Conservation (phyloP, 2,329 filamentous ascomycete genomes). For the Fonsecaea monophora region DNA sequence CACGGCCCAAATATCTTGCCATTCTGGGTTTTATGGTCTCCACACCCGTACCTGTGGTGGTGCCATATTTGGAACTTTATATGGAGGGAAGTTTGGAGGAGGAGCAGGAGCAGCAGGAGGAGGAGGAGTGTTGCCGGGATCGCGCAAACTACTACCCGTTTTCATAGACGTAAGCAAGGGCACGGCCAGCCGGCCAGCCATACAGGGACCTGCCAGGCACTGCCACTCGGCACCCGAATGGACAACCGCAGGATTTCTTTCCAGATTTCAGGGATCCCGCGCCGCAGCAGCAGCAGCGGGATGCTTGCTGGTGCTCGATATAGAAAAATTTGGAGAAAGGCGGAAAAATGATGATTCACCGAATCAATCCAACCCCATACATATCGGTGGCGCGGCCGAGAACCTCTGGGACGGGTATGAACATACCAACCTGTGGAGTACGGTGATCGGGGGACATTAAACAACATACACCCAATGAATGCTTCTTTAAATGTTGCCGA, state of each 20-base stretch:
- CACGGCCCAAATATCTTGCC: not conserved
- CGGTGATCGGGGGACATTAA: no score
- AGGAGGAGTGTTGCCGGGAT: not conserved
- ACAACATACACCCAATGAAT: no score
- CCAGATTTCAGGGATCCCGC: not conserved
- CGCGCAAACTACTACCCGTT: no score
- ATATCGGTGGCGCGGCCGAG: no score
- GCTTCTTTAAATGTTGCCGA: no score
- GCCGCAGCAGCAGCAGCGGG: not conserved
- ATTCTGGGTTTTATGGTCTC: not conserved
- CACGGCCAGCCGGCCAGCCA: not conserved
- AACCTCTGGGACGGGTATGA: no score
- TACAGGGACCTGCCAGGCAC: not conserved
- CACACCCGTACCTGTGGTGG: not conserved
- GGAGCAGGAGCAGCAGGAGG: no score
- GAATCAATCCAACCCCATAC: not conserved
- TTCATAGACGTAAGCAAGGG: no score
- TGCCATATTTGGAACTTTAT: constrained; percentile 16
- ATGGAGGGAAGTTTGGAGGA: not conserved
- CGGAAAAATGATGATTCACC: not conserved
- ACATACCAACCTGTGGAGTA: no score
- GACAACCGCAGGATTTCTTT: not conserved
- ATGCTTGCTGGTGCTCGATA: no score
- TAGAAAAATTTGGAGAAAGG: no score
- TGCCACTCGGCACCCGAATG: not conserved